Conservation (phyloP, 768 basidiomycete species). For the Termitomyces sp. region DNA sequence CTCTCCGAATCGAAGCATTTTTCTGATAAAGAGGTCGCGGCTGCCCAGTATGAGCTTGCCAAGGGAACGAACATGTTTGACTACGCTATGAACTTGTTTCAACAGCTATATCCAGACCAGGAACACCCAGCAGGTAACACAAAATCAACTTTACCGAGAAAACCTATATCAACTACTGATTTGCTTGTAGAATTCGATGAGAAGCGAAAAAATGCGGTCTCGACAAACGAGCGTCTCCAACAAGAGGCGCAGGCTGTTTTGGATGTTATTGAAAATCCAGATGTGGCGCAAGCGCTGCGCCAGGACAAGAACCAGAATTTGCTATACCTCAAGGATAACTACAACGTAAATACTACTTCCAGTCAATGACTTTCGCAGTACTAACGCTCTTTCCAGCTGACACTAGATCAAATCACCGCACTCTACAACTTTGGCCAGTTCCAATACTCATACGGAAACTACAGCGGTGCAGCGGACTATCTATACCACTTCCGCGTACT, state of each 20-base stretch:
- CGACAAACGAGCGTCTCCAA: conserved; percentile 80
- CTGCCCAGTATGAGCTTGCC: conserved; percentile 96
- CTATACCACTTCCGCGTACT: conserved; percentile 98
- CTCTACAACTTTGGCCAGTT: conserved; percentile 98
- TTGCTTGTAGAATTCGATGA: conserved; percentile 71
- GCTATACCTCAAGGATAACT: conserved; percentile 91
- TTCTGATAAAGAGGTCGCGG: conserved; percentile 72
- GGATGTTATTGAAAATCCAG: conserved; percentile 95
- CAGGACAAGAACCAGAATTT: conserved; percentile 98
- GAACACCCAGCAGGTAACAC: conserved; percentile 64
- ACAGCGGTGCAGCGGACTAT: conserved; percentile 95
- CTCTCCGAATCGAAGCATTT: conserved; percentile 76
- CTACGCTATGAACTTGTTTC: conserved; percentile 80
- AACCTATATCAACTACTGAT: background rate
- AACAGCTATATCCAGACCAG: conserved; percentile 73
- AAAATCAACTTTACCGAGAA: background rate
- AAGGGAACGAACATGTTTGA: conserved; percentile 99
- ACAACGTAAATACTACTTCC: conserved; percentile 60
- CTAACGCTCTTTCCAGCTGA: conserved; percentile 58
- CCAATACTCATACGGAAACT: conserved; percentile 98
- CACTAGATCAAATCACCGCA: conserved; percentile 91
- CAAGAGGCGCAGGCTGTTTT: conserved; percentile 91
- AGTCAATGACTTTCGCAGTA: background rate
- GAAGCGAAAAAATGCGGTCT: conserved; percentile 80
- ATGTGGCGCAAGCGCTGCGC: conserved; percentile 89